Evolutionary conservation across 495 filamentous ascomycete genomes (phyloP).

Genomic region (Xylaria castorea): DNA sequence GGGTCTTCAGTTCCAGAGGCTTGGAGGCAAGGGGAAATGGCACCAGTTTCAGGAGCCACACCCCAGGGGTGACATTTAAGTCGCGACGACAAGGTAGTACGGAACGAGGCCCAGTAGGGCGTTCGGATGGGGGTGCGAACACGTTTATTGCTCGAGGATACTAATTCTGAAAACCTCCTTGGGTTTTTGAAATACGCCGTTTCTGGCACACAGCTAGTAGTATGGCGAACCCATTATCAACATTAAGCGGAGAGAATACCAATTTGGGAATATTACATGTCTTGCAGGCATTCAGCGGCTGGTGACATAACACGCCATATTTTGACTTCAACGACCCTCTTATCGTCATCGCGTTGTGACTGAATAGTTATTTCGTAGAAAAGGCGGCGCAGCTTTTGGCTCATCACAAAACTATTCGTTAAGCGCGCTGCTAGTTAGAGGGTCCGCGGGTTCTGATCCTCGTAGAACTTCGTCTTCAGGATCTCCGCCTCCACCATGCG

Average conservation of each 20-base stretch:
- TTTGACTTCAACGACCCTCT: neutral
- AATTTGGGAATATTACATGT: neutral
- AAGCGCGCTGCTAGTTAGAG: neutral
- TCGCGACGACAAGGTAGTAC: neutral
- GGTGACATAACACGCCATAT: neutral
- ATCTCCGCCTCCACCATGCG: conserved; percentile 39
- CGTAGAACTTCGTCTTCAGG: conserved; percentile 43
- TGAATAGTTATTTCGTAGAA: neutral
- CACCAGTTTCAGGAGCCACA: neutral
- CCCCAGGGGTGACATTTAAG: neutral
- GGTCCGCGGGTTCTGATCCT: neutral
- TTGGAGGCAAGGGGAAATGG: neutral
- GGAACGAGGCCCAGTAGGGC: neutral
- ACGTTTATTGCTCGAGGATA: neutral
- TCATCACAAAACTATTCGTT: neutral
- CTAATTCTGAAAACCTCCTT: too few relatives aligned
- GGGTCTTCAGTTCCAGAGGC: neutral
- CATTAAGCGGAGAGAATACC: neutral
- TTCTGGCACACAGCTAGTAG: neutral
- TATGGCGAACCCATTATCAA: neutral
- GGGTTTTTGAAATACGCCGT: neutral
- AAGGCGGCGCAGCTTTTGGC: neutral
- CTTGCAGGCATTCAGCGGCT: neutral
- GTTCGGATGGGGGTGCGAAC: neutral
- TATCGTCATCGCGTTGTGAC: neutral